Evolutionary conservation across 441 rosid species (phyloP), one percentile per base, ranked within the genome.

Genomic region (Brassica balearica): DNA sequence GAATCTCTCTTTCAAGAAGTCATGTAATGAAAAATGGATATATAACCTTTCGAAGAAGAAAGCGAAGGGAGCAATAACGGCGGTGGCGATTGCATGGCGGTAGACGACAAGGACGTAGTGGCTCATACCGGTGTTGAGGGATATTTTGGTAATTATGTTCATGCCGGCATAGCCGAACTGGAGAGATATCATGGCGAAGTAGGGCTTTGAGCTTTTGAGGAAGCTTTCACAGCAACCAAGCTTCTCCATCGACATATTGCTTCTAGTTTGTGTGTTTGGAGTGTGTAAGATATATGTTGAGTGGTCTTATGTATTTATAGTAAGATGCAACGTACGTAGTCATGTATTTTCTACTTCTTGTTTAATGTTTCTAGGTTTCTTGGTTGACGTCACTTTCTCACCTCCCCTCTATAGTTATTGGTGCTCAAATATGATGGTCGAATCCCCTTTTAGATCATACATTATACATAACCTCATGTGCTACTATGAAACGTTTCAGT

Each of bases 151-250:
- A 64, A 92, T 90, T 63, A 92, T 88, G 66, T 88, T 87, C 97
- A 92, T 92, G 12, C 95, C 94, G 0, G 97, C 97, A 4, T 90
- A 90, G 0, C 95, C 95, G 58, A 92, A 90, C 58, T 92, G 97
- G 51, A 92, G 86, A 2, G 89, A 86, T 56, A 90, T 83, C 94
- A 92, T 89, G 51, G 95, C 95, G 43, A 87, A 74, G 82, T 87
- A 89, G 1, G 92, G 92, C 17, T 89, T 89, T 1, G 88, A 84
- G 65, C 70, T 71, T 73, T 77, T 85, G 15, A 88, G 85, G 64
- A 86, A 88, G 78, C 72, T 78, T 32, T 19, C 64, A 43, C 77
- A 25, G 77, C 84, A 27, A 12, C 70, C 76, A 2, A 82, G 67
- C 43, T 81, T 76, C 83, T 78, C 80, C 82, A 79, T 81, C 34